Conservation (phyloP, 495 filamentous ascomycete genomes). For the Aspergillus steynii region DNA sequence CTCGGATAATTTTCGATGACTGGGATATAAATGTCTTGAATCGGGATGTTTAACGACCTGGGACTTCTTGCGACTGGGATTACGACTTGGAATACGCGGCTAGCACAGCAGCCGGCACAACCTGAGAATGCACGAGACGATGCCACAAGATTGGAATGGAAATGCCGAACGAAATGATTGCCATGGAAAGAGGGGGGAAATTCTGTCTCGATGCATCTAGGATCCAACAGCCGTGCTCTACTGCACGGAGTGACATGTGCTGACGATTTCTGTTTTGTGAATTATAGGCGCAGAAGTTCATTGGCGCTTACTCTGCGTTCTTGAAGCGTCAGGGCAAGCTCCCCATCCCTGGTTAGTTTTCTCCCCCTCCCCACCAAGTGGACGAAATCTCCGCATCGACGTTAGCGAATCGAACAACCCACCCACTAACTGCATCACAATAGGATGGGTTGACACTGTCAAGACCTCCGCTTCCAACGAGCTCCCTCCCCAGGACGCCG, state of each 20-base stretch:
- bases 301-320: constrained; percentile 91
- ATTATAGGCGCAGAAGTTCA: constrained; percentile 87
- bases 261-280: constrained; percentile 23
- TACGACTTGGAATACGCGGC: not conserved
- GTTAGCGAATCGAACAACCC: not conserved
- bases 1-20: not conserved
- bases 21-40: not conserved
- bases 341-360: constrained; percentile 77
- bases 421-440: not conserved
- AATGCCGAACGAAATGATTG: not conserved
- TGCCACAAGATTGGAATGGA: constrained; percentile 1
- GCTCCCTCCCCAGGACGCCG: constrained; percentile 92
- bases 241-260: constrained; percentile 8
- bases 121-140: not conserved
- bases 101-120: not conserved
- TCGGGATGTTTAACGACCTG: not conserved
- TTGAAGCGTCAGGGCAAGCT: constrained; percentile 99
- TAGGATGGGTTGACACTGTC: constrained; percentile 98
- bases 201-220: not conserved
- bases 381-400: not conserved
- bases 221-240: not conserved
- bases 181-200: constrained; percentile 3
- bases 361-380: not conserved
- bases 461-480: constrained; percentile 96
- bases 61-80: not conserved